Percentiles rank a stretch among this genome's conserved stretches.
Conservation (phyloP, 2,329 filamentous ascomycete genomes). For the Pestalotiopsis fici region DNA sequence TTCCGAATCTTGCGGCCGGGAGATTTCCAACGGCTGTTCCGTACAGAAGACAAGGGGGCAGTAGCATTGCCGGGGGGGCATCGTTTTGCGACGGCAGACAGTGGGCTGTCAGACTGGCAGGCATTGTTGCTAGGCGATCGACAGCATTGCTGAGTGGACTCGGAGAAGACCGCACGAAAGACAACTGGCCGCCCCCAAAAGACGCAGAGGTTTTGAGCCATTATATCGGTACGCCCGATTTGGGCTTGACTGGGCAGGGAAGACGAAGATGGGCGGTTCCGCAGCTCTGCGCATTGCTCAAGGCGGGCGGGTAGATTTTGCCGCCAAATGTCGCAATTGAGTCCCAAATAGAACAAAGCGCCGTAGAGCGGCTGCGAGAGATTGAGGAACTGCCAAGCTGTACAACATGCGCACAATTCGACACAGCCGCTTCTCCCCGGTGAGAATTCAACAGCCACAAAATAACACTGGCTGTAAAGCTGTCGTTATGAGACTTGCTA, state of each 20-base stretch:
- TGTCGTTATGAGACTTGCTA: not conserved
- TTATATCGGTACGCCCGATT: not conserved
- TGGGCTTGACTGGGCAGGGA: not conserved
- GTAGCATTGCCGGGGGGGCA: not conserved
- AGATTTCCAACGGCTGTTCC: not conserved
- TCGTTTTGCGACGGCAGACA: not conserved
- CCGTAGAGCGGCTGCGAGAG: not conserved
- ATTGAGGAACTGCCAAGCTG: not conserved
- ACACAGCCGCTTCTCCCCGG: not conserved
- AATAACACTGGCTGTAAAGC: not conserved
- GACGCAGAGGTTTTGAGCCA: not conserved
- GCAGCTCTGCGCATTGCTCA: not conserved
- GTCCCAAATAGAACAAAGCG: slow-evolving; percentile 5
- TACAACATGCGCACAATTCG: not conserved
- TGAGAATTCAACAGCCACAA: not conserved
- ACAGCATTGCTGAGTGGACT: not conserved
- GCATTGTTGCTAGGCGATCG: not conserved
- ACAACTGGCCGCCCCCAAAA: not conserved
- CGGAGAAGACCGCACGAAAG: not conserved
- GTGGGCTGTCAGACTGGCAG: not conserved
- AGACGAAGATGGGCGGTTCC: not conserved
- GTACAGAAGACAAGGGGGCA: not conserved
- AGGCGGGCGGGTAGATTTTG: slow-evolving; percentile 10
- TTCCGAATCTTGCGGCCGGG: not conserved
- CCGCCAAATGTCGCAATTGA: not conserved